Base-by-base conservation (phyloP, 768 basidiomycete species). In the Tylopilus felleus region DNA sequence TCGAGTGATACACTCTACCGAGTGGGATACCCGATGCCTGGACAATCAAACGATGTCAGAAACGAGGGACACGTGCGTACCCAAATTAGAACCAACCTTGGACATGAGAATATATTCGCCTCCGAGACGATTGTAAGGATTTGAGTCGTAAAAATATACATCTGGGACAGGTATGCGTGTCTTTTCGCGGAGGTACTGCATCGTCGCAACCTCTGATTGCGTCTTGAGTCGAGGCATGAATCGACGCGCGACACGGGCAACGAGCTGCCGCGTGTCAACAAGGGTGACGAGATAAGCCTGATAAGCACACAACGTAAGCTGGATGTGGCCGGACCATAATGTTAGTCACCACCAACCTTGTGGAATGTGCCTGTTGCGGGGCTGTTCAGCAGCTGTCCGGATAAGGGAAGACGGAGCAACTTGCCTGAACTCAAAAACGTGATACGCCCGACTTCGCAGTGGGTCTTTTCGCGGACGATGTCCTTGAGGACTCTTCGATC, bases 71-170 rank as follows among this genome's bases (percentile, higher is more conserved):
- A 29, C 21, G 8, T 7, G 59, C 16, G 33, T 10, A 56, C 54
- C 8, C 14, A 33, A 33, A 14, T 4, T 5, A 55, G 41, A 38
- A 16, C 72, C 80, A 41, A 87, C 90, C 82, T 86, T 91, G 50
- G 87, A 87, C 90, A 93, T 90, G 56, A 93, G 66, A 58, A 93
- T 90, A 61, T 85, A 93, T 69, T 93, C 91, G 19, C 88, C 87
- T 0, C 90, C 91, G 27, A 93, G 76, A 13, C 87, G 82, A 66
- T 93, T 93, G 67, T 82, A 89, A 9, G 90, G 90, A 63, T 91
- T 91, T 1, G 90, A 79, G 61, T 93, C 89, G 67, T 88, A 86
- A 67, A 83, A 80, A 56, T 86, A 88, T 5, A 93, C 81, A 28
- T 72, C 77, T 0, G 91, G 90, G 17, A 93, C 86, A 1, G 90